Evolutionary conservation across 768 basidiomycete species (phyloP).

Genomic region (Suillus spraguei): DNA sequence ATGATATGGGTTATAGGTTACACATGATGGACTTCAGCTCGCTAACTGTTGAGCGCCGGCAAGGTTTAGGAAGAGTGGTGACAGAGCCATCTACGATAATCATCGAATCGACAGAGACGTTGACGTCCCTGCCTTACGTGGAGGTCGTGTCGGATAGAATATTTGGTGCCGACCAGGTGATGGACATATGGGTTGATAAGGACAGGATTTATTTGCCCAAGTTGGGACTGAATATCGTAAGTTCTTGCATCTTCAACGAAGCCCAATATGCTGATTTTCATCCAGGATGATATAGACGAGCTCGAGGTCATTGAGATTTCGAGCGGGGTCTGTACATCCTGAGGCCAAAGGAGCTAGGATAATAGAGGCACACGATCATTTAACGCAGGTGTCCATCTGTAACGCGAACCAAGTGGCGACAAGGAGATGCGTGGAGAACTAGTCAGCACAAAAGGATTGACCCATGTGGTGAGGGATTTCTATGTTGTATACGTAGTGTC

Average conservation of each 20-base stretch:
- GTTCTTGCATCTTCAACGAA: not conserved
- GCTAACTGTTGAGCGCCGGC: slow-evolving; percentile 1
- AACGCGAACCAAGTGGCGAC: slow-evolving; percentile 45
- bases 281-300: not conserved
- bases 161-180: not conserved
- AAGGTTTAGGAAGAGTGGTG: slow-evolving; percentile 6
- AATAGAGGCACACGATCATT: not conserved
- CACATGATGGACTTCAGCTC: slow-evolving; percentile 12
- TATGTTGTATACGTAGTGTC: not conserved
- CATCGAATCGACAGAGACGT: not conserved
- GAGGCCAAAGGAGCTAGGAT: not conserved
- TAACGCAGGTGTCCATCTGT: slow-evolving; percentile 13
- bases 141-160: slow-evolving; percentile 9
- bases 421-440: slow-evolving; percentile 9
- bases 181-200: slow-evolving; percentile 5
- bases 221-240: not conserved
- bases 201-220: slow-evolving; percentile 5
- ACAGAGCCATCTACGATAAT: slow-evolving; percentile 2
- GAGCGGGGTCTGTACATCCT: not conserved
- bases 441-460: slow-evolving; percentile 16
- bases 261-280: not conserved
- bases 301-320: slow-evolving; percentile 1
- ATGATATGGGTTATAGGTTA: not conserved
- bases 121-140: slow-evolving; percentile 11
- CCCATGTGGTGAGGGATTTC: not conserved